Evolutionary conservation across 257 asterid genomes (phyloP), one percentile per base, ranked within the genome.

Genomic region (Plectranthus barbatus): DNA sequence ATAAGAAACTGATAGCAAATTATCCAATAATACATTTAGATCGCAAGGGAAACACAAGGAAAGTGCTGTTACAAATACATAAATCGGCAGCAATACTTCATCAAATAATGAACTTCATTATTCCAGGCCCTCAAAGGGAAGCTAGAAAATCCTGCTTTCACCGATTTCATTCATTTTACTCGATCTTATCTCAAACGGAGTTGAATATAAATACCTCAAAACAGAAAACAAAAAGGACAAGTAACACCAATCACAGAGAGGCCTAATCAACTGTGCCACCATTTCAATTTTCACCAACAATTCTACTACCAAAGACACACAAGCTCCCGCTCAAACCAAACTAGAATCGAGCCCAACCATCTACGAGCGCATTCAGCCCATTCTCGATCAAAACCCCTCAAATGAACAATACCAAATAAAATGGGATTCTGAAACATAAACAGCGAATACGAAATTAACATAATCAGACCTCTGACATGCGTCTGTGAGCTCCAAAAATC

Each of bases 401-500:
- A 4, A 40, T n/a, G 7, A 5, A 31, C 26, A 17, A 8, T 67
- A 15, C 23, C 20, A 23, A 42, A 0, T 13, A 15, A 26, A 53
- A 50, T 0, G 31, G 46, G 53, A 59, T 18, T 23, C 9, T 51
- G 11, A 51, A 42, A 47, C 56, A 48, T 7, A 46, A 47, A 64
- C 10, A 15, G 20, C 18, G 14, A 5, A 20, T 11, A 46, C 19
- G 19, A 33, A 66, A 40, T 12, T 6, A n/a, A 46, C 58, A 42
- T 15, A 74, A 46, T 47, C 61, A 56, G 53, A 73, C 79, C 74
- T 66, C 20, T 39, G 42, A 34, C 72, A 73, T 61, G 59, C 69
- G 73, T 58, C 73, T 68, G 76, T 73, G 76, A 73, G 74, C 76
- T 46, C 74, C 66, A 23, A 11, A 31, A 12, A 40, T 19, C n/a